These are phyloP conservation scores for Penicillium sp. DNA, from an alignment of 2,329 filamentous ascomycete species.

Conservation along the genomic window DNA sequence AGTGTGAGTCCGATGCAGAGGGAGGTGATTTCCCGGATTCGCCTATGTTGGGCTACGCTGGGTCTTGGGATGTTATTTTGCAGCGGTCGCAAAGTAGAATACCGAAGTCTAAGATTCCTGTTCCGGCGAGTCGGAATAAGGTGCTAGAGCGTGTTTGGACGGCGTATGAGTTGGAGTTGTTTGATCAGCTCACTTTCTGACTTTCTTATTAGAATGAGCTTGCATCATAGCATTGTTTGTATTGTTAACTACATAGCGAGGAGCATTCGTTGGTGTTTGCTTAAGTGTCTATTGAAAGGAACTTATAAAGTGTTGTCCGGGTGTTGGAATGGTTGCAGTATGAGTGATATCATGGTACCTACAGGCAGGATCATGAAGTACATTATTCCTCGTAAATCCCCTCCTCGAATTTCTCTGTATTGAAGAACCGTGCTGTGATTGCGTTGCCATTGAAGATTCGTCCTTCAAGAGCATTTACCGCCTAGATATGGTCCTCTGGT, in stretches of 20 bases:
- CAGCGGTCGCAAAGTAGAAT: too few relatives aligned
- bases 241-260: background rate
- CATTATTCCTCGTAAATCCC: slow-evolving; percentile 50
- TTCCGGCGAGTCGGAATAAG: background rate
- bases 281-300: background rate
- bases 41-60: background rate
- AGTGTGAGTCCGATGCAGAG: background rate
- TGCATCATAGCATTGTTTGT: background rate
- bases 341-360: background rate
- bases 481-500: slow-evolving; percentile 50
- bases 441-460: slow-evolving; percentile 84
- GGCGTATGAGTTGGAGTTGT: background rate
- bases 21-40: background rate
- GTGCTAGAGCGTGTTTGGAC: background rate
- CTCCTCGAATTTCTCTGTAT: slow-evolving; percentile 76
- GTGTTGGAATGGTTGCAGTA: background rate
- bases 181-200: background rate
- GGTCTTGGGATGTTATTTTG: background rate
- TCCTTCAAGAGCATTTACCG: slow-evolving; percentile 85
- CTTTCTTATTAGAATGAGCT: background rate
- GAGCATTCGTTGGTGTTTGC: background rate
- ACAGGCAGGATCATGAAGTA: background rate
- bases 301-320: background rate
- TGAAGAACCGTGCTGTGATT: slow-evolving; percentile 80
- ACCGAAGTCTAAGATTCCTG: background rate